Base-by-base conservation (phyloP, 108 stramenopile species). In the Fistulifera solaris region DNA sequence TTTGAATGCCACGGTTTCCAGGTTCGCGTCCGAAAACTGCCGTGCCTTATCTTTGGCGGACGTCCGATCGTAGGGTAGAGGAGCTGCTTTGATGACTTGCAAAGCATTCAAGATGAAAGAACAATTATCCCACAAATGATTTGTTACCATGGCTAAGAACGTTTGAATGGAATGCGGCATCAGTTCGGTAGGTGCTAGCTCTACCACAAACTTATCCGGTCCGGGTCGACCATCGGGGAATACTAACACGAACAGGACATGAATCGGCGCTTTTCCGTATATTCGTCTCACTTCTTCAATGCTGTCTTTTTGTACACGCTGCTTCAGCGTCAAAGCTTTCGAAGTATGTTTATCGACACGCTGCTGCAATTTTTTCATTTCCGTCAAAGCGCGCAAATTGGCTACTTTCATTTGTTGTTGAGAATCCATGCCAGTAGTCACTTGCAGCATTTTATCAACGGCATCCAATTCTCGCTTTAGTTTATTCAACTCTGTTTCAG, bases 91-190 rank as follows among this genome's bases (percentile, higher is more conserved):
- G 38, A 70, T 44, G 4, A 73, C 69, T 27, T 83, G 77, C 23
- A 70, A 18, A 11, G 68, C 68, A 69, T 80, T 71, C 54, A 75
- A 35, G 59, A 67, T 58, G 56, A 72, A 75, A 76, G 76, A 56
- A 52, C 70, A 59, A 39, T 59, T 62, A 42, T 75, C 67, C 60
- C 71, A 54, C 58, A 86, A n/a, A 50, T 58, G 58, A 10, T 7
- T n/a, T 1, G 68, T 66, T n/a, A 64, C 68, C 74, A 76, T 76
- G 54, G 66, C 57, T 40, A 92, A 48, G 62, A 92, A 92, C 26
- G 68, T 72, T 46, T 67, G 71, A n/a, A 87, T 78, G 0, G 83
- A 67, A 61, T 85, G 81, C 10, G 90, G 90, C 84, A 92, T 85
- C 5, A 72, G 41, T 45, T 79, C 67, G 14, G 76, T 54, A 1